Conservation (phyloP, 1,284 basidiomycete genomes). For the Ceratobasidium sp. region DNA sequence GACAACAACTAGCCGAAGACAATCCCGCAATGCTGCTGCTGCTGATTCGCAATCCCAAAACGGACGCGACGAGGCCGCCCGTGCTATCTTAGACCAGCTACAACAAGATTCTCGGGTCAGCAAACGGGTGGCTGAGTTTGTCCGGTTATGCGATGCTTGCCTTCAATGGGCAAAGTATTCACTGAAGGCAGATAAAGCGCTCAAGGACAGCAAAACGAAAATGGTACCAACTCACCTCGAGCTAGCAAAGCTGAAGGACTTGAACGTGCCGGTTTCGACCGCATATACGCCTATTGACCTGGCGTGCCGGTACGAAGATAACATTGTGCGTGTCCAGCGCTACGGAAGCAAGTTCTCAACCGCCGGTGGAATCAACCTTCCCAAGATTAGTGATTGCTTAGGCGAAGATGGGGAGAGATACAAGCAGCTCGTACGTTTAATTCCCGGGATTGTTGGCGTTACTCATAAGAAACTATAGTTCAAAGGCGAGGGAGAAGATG, state of each 20-base stretch:
- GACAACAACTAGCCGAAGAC: conserved; percentile 44
- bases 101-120: conserved; percentile 60
- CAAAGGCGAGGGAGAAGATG: conserved; percentile 97
- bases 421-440: conserved; percentile 80
- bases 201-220: conserved; percentile 42
- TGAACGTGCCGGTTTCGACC: conserved; percentile 88
- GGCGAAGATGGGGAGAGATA: conserved; percentile 79
- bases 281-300: conserved; percentile 77
- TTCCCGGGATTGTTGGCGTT: background rate
- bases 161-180: conserved; percentile 83
- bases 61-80: conserved; percentile 42
- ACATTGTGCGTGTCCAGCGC: conserved; percentile 70
- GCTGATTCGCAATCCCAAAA: conserved; percentile 7
- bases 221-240: conserved; percentile 49
- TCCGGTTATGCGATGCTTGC: conserved; percentile 77
- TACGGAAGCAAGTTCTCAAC: conserved; percentile 74
- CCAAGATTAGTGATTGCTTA: conserved; percentile 82
- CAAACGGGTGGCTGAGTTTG: conserved; percentile 70
- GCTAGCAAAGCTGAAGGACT: conserved; percentile 63
- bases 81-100: conserved; percentile 76
- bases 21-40: conserved; percentile 29
- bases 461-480: conserved; percentile 68
- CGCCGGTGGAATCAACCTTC: conserved; percentile 85
- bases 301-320: conserved; percentile 74
- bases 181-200: conserved; percentile 58